Base-by-base conservation (phyloP, 805 yeast genomes). In the Candida vaughaniae region DNA sequence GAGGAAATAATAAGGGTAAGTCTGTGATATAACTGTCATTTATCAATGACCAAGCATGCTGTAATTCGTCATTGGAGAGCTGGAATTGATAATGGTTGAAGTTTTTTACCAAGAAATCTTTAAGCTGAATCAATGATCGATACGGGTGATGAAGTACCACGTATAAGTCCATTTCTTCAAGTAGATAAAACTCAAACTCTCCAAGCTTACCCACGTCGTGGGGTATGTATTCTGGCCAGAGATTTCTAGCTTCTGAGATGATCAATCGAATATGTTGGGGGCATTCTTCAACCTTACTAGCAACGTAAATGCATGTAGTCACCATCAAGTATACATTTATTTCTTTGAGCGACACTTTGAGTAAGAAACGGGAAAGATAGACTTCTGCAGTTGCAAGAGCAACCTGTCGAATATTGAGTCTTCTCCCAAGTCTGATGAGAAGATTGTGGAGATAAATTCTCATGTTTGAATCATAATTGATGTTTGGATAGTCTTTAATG, bases 151-250 rank as follows among this genome's bases (percentile, higher is more conserved):
- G 86, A 2, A 84, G 70, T n/a, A 83, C 68, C 43, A 85, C 52
- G 52, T 71, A 82, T 60, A 84, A 71, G 52, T 84, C 78, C 62
- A 93, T 69, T 57, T 90, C 98, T 51, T 89, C 97, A 14, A 93
- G 81, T 29, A 93, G 59, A 55, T 91, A 93, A 56, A 93, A 93
- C 61, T 93, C 99, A 62, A 95, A 86, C 56, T 93, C 98, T 0
- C 98, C 97, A 11, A 93, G 69, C 52, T 86, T 87, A 19, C 95
- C 83, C 12, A 89, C 78, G 56, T 91, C 98, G 41, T 85, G 88
- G 0, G 97, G 95, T 25, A 91, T 82, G 51, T 81, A 87, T 52
- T 90, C 96, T 0, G 98, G 97, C 98, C 98, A 91, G 26, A 88
- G 63, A 25, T 82, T 82, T 36, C 96, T 65, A 2, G 97, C 93